Percentiles rank a stretch among this genome's conserved stretches.
Conservation (phyloP, 2,329 filamentous ascomycete species). For the Capronia epimyces region DNA sequence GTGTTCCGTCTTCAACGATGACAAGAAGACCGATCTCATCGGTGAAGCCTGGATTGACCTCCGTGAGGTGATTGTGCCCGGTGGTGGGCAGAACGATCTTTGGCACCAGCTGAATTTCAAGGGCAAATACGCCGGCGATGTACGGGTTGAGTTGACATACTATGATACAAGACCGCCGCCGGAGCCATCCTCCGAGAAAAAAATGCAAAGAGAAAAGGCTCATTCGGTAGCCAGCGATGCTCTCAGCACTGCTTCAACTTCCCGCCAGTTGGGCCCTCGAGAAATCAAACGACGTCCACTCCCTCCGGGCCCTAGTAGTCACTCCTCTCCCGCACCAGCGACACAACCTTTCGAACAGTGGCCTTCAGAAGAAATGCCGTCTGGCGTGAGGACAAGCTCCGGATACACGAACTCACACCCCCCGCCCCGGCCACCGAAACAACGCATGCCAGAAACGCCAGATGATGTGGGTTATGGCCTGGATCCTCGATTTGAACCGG, state of each 20-base stretch:
- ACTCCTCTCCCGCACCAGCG: conserved; percentile 10
- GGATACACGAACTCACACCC: conserved; percentile 13
- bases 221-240: conserved; percentile 32
- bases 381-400: conserved; percentile 23
- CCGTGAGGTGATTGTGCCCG: conserved; percentile 70
- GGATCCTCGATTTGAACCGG: conserved; percentile 14
- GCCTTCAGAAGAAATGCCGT: conserved; percentile 32
- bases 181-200: conserved; percentile 55
- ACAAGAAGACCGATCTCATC: conserved; percentile 95
- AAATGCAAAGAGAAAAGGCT: conserved; percentile 41
- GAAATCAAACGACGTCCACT: conserved; percentile 74
- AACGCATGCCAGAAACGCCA: conserved; percentile 22
- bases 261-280: conserved; percentile 51
- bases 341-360: conserved; percentile 4
- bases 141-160: conserved; percentile 91
- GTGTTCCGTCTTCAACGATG: conserved; percentile 93
- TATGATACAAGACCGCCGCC: conserved; percentile 88
- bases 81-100: conserved; percentile 87
- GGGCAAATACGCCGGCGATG: conserved; percentile 92
- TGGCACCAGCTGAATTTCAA: conserved; percentile 86
- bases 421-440: conserved; percentile 24
- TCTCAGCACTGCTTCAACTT: conserved; percentile 33
- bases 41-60: conserved; percentile 89
- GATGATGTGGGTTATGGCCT: conserved; percentile 23
- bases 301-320: conserved; percentile 61